phyloP scores from a whole-genome alignment of 2,329 filamentous ascomycete genomes.

The Penicillium sclerotiorum region DNA sequence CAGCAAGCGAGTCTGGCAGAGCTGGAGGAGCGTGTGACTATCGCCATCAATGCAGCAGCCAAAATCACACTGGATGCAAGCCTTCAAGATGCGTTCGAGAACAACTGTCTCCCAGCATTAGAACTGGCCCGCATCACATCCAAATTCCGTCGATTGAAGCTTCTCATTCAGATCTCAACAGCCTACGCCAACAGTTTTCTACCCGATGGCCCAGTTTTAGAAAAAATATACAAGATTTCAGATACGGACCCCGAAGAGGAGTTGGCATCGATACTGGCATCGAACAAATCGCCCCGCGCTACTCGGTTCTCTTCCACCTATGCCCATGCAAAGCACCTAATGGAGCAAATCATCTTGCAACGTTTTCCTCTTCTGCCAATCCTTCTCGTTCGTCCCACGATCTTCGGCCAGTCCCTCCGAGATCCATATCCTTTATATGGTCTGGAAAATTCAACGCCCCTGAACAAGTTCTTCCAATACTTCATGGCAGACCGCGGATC shows the following conservation, averaged over 20 bases:
- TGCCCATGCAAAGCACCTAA: slow-evolving; percentile 35
- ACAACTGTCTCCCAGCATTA: slow-evolving; percentile 35
- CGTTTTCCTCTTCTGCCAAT: slow-evolving; percentile 32
- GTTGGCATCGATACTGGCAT: slow-evolving; percentile 24
- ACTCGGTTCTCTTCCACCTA: slow-evolving; percentile 33
- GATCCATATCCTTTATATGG: slow-evolving; percentile 35
- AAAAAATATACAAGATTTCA: slow-evolving; percentile 27
- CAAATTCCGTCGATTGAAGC: slow-evolving; percentile 29
- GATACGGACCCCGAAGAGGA: slow-evolving; percentile 32
- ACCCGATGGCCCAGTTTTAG: slow-evolving; percentile 31
- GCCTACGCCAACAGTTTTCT: slow-evolving; percentile 37
- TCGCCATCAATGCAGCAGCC: slow-evolving; percentile 37
- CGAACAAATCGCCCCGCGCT: slow-evolving; percentile 19
- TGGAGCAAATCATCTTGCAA: slow-evolving; percentile 33
- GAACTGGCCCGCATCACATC: slow-evolving; percentile 32
- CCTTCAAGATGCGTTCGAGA: slow-evolving; percentile 31
- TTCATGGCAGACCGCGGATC: slow-evolving; percentile 27
- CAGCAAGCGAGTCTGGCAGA: slow-evolving; percentile 13
- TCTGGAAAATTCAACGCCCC: slow-evolving; percentile 32
- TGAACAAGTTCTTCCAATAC: slow-evolving; percentile 33
- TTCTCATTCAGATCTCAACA: slow-evolving; percentile 35
- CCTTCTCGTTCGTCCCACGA: slow-evolving; percentile 33
- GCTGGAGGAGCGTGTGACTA: slow-evolving; percentile 33
- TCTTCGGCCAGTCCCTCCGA: slow-evolving; percentile 33
- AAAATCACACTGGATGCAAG: slow-evolving; percentile 33